phyloP scores from a whole-genome alignment of 305 asterid genomes.

The Ilex paraguariensis region DNA sequence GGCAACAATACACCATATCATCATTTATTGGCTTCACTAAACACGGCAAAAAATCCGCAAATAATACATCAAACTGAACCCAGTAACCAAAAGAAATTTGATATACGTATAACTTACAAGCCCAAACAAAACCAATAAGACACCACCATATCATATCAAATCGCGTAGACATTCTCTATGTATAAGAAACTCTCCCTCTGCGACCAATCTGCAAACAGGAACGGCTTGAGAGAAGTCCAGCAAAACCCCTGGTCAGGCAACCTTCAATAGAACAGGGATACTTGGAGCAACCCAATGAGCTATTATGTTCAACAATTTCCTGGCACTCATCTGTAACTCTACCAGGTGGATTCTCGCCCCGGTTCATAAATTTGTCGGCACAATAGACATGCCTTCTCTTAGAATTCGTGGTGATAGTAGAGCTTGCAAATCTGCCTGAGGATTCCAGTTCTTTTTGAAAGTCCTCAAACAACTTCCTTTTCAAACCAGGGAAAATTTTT shows the following conservation, averaged over 20 bases:
- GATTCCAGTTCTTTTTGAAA: conserved; percentile 26
- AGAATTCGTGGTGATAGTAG: conserved; percentile 14
- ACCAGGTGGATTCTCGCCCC: conserved; percentile 23
- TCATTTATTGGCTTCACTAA: too few relatives aligned
- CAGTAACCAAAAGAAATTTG: too few relatives aligned
- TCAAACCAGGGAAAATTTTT: conserved; percentile 59
- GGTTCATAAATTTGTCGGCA: conserved; percentile 16
- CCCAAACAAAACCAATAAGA: too few relatives aligned
- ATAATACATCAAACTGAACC: too few relatives aligned
- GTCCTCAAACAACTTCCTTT: conserved; percentile 55
- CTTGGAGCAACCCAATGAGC: conserved; percentile 35
- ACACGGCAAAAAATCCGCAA: too few relatives aligned
- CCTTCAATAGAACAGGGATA: conserved; percentile 80
- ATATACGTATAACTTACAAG: too few relatives aligned
- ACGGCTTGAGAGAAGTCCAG: conserved; percentile 61
- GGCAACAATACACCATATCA: too few relatives aligned
- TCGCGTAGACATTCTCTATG: conserved; percentile 14
- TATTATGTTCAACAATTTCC: conserved; percentile 33
- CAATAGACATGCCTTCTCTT: conserved; percentile 41
- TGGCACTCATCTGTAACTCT: conserved; percentile 20
- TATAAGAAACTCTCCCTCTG: conserved; percentile 40
- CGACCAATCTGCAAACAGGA: conserved; percentile 51
- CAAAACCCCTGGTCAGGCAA: conserved; percentile 80
- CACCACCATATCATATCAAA: conserved; percentile 1
- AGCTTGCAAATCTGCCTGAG: conserved; percentile 20